Percentiles rank a stretch among this genome's conserved stretches.
phyloP scores from a whole-genome alignment of 2,329 filamentous ascomycete genomes.

The Xylariomycetidae sp. region DNA sequence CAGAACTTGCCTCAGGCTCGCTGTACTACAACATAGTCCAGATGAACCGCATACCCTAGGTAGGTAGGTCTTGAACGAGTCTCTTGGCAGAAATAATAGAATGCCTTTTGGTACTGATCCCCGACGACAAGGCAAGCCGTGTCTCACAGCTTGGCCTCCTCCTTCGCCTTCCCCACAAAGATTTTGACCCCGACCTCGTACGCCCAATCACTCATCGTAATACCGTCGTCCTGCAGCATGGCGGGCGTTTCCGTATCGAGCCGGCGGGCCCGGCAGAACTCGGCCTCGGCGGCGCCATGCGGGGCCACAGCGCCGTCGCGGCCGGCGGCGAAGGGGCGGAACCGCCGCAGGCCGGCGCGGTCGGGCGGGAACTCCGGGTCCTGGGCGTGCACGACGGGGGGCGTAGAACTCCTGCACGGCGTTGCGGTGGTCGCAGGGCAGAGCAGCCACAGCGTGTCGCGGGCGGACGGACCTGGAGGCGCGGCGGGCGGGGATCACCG shows the following conservation, averaged over 20 bases:
- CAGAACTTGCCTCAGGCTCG: no score
- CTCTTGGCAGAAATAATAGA: no score
- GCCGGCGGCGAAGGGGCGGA: conserved; percentile 53
- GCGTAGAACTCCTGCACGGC: conserved; percentile 63
- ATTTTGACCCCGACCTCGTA: conserved; percentile 3
- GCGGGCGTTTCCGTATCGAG: conserved; percentile 5
- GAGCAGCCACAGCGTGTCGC: conserved; percentile 65
- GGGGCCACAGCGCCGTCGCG: conserved; percentile 69
- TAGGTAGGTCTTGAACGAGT: no score
- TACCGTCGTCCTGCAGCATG: conserved; percentile 4
- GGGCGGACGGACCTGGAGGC: conserved; percentile 64
- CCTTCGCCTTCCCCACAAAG: conserved; percentile 1
- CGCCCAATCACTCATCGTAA: conserved; percentile 9
- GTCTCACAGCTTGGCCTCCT: conserved; percentile 1
- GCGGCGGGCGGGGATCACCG: conserved; percentile 67
- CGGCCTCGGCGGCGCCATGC: conserved; percentile 48
- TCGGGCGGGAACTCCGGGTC: conserved; percentile 41
- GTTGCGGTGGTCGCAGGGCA: conserved; percentile 69
- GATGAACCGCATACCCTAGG: no score
- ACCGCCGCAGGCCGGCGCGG: conserved; percentile 49
- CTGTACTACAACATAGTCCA: no score
- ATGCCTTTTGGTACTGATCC: no score
- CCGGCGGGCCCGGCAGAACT: neutral
- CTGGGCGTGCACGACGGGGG: conserved; percentile 50
- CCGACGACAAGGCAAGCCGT: no score